Evolutionary conservation across 179 eudicot genomes (phyloP).

Genomic region (Corrigiola litoralis): DNA sequence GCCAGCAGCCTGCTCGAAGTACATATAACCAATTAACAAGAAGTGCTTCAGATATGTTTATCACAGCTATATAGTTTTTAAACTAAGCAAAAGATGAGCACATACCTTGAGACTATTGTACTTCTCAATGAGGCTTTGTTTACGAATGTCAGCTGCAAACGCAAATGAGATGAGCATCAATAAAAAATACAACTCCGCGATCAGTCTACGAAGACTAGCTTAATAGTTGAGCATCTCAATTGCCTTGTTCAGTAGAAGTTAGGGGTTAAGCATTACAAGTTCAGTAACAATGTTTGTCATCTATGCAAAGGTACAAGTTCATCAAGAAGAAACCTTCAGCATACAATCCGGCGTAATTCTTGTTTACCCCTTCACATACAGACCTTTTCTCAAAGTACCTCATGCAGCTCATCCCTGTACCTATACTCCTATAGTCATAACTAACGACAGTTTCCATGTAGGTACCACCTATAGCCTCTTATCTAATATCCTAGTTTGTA

Average conservation of each 20-base stretch:
- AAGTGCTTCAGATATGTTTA: neutral
- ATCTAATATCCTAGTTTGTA: too few relatives aligned
- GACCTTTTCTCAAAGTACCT: too few relatives aligned
- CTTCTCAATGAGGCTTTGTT: slow-evolving; percentile 59
- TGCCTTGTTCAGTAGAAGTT: too few relatives aligned
- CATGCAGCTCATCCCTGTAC: too few relatives aligned
- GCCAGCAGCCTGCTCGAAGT: slow-evolving; percentile 59
- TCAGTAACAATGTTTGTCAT: too few relatives aligned
- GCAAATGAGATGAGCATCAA: slow-evolving; percentile 2
- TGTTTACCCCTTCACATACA: too few relatives aligned
- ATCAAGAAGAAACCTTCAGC: too few relatives aligned
- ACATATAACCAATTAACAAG: neutral
- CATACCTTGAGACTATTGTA: slow-evolving; percentile 74
- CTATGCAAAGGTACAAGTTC: too few relatives aligned
- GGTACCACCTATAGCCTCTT: too few relatives aligned
- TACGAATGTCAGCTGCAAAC: slow-evolving; percentile 75
- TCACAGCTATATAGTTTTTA: neutral
- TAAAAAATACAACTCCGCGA: neutral
- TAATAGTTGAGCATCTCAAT: neutral
- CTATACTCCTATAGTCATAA: too few relatives aligned
- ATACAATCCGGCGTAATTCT: too few relatives aligned
- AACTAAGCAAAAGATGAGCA: neutral
- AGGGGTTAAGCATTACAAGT: neutral
- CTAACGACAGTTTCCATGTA: too few relatives aligned
- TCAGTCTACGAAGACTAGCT: neutral